phyloP scores from a whole-genome alignment of 345 rosid genomes.

The Nasturtium officinale region DNA sequence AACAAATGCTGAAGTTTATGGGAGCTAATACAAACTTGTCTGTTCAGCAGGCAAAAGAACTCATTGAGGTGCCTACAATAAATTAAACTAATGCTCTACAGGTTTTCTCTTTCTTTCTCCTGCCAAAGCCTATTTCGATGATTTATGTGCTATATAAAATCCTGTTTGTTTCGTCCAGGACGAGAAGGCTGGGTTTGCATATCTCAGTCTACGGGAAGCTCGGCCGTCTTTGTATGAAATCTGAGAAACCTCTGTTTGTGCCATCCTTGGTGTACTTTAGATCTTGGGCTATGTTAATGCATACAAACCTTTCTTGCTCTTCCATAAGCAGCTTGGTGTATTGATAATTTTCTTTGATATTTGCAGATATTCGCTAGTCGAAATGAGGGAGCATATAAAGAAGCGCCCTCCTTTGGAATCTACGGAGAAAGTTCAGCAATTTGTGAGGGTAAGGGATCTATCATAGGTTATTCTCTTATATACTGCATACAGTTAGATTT shows the following conservation, averaged over 20 bases:
- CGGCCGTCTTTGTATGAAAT: constrained; percentile 78
- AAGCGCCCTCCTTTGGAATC: constrained; percentile 97
- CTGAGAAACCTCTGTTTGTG: constrained; percentile 26
- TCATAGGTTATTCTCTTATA: neutral
- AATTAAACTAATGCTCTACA: constrained; percentile 18
- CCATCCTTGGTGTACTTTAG: constrained; percentile 21
- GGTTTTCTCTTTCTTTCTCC: neutral
- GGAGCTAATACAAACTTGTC: constrained; percentile 88
- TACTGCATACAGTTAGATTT: neutral
- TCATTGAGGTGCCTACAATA: constrained; percentile 74
- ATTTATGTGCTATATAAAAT: constrained; percentile 10
- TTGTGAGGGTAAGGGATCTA: constrained; percentile 73
- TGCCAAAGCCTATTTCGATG: neutral
- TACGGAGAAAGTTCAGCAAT: constrained; percentile 90
- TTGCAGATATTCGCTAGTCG: constrained; percentile 71
- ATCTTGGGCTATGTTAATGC: neutral
- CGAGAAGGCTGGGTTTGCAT: constrained; percentile 90
- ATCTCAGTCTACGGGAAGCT: constrained; percentile 87
- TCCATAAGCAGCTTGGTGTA: neutral
- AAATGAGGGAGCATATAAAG: constrained; percentile 94
- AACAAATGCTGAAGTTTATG: constrained; percentile 94
- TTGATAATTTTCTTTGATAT: neutral
- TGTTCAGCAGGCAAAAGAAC: constrained; percentile 67
- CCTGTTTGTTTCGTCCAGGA: constrained; percentile 52
- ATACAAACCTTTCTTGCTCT: neutral